Percentiles rank a stretch among this genome's conserved stretches.
Evolutionary conservation across 23 red algal genomes (phyloP).

Genomic region (Gracilariopsis chorda): DNA sequence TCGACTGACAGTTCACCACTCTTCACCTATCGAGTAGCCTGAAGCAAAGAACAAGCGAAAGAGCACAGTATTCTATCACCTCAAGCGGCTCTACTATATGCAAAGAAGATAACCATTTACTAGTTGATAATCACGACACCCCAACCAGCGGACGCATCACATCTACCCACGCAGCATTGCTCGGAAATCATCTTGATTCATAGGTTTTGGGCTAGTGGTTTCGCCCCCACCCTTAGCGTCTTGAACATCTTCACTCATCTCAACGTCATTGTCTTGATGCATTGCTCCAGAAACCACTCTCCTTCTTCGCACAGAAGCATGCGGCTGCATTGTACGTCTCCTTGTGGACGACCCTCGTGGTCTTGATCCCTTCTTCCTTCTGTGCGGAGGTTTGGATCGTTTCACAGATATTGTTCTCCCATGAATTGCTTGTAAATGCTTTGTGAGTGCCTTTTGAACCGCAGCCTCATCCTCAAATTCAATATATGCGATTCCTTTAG

Average conservation of each 20-base stretch:
- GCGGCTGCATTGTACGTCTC: not conserved
- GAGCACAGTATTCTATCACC: slow-evolving; percentile 81
- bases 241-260: not conserved
- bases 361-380: not conserved
- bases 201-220: not conserved
- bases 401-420: slow-evolving; percentile 61
- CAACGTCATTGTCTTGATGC: not conserved
- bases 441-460: slow-evolving; percentile 2
- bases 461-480: slow-evolving; percentile 38
- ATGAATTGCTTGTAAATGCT: slow-evolving; percentile 20
- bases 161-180: slow-evolving; percentile 29
- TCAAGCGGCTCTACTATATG: slow-evolving; percentile 89
- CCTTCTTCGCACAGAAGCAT: not conserved
- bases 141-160: not conserved
- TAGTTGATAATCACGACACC: not conserved
- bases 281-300: not conserved
- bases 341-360: not conserved
- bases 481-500: slow-evolving; percentile 71
- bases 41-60: slow-evolving; percentile 57
- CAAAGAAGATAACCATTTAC: slow-evolving; percentile 49
- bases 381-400: slow-evolving; percentile 57
- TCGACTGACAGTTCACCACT: not conserved
- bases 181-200: slow-evolving; percentile 53
- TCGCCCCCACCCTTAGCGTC: not conserved
- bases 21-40: not conserved